phyloP scores from a whole-genome alignment of 2,329 filamentous ascomycete genomes.

The Botrytis deweyae region DNA sequence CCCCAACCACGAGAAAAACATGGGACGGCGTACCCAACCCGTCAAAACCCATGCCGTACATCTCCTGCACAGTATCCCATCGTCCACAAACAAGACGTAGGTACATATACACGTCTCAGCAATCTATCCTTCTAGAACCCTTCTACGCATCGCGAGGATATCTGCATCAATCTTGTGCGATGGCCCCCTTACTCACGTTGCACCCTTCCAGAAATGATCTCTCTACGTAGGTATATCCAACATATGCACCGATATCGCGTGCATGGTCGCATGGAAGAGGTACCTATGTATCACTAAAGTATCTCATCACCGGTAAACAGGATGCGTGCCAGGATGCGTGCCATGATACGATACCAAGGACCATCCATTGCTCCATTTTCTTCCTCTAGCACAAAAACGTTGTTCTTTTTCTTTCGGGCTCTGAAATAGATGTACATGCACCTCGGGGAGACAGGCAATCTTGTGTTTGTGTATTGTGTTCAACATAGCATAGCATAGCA shows the following conservation, averaged over 20 bases:
- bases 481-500: not conserved
- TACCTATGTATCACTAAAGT: not conserved
- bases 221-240: not conserved
- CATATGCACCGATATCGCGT: slow-evolving; percentile 7
- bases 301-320: not conserved
- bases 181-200: not conserved
- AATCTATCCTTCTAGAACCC: slow-evolving; percentile 16
- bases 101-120: not conserved
- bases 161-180: slow-evolving; percentile 14
- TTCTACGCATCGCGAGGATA: slow-evolving; percentile 9
- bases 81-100: not conserved
- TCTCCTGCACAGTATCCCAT: not conserved
- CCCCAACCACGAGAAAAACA: not conserved
- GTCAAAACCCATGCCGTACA: slow-evolving; percentile 3
- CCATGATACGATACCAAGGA: not conserved
- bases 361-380: not conserved
- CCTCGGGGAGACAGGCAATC: not conserved
- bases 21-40: slow-evolving; percentile 11
- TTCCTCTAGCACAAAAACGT: not conserved
- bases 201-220: not conserved
- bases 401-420: not conserved
- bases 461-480: not conserved
- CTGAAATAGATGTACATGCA: not conserved
- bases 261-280: not conserved
- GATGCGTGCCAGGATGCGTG: not conserved